Conservation (phyloP, 2,329 filamentous ascomycete genomes). For the Aspergillus puulaauensis region DNA sequence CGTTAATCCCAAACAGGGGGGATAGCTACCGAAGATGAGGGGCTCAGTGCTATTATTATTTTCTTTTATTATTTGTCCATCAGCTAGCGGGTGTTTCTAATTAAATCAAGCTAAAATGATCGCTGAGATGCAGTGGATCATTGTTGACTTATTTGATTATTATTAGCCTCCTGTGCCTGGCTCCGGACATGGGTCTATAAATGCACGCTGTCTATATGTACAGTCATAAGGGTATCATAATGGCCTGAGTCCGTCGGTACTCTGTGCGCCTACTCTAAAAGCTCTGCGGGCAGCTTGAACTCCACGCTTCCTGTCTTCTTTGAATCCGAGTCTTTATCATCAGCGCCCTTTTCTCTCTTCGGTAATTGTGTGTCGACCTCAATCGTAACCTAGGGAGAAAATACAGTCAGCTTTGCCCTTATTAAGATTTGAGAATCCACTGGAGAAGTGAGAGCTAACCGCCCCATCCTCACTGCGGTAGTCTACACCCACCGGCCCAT, state of each 20-base stretch:
- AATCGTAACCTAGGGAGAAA: slow-evolving; percentile 39
- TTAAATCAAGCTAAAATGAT: slow-evolving; percentile 10
- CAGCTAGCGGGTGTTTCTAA: slow-evolving; percentile 6
- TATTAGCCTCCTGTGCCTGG: not conserved
- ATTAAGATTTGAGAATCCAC: slow-evolving; percentile 14
- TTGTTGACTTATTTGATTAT: not conserved
- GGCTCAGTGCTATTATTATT: not conserved
- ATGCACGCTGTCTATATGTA: slow-evolving; percentile 2
- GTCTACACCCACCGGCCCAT: slow-evolving; percentile 68
- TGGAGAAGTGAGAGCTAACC: slow-evolving; percentile 46
- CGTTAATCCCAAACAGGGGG: not conserved
- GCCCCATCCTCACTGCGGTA: slow-evolving; percentile 57
- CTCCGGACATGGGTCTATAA: not conserved
- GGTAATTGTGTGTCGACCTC: slow-evolving; percentile 48
- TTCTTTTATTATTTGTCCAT: not conserved
- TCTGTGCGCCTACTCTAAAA: slow-evolving; percentile 20
- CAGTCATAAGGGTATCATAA: slow-evolving; percentile 8
- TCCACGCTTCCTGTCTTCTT: slow-evolving; percentile 16
- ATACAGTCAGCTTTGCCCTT: slow-evolving; percentile 12
- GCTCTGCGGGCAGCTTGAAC: slow-evolving; percentile 23
- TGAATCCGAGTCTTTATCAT: slow-evolving; percentile 5
- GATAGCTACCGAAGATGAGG: not conserved
- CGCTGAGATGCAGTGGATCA: slow-evolving; percentile 5
- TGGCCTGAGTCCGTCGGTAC: not conserved
- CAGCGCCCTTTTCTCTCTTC: slow-evolving; percentile 33